These are phyloP conservation scores for Tulasnella sp. DNA, from an alignment of 768 basidiomycete species.

Conservation along the genomic window DNA sequence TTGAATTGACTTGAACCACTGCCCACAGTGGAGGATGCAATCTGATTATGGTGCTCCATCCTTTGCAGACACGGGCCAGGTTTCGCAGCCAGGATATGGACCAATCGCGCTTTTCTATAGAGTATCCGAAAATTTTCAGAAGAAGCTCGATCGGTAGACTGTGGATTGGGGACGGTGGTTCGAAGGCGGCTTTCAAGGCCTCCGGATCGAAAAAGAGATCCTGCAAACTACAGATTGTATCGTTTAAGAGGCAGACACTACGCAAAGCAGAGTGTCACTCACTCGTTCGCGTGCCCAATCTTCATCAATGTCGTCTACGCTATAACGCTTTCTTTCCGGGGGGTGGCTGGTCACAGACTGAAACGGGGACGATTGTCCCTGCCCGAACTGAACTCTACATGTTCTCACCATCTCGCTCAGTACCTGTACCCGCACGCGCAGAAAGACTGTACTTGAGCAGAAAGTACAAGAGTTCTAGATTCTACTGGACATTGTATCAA, in stretches of 20 bases:
- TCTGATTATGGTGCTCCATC: not conserved
- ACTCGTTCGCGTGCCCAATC: not conserved
- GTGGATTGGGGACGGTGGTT: not conserved
- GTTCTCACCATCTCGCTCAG: too few species aligned
- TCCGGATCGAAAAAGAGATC: not conserved
- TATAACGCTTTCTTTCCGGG: too few species aligned
- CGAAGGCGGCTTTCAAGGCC: not conserved
- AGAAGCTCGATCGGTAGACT: not conserved
- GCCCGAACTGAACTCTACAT: too few species aligned
- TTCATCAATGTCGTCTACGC: too few species aligned
- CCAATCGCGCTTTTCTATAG: not conserved
- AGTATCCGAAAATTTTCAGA: not conserved
- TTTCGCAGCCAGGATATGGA: not conserved
- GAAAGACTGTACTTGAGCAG: too few species aligned
- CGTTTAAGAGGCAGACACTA: not conserved
- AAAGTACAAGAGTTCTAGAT: too few species aligned
- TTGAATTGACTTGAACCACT: not conserved
- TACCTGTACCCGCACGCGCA: too few species aligned
- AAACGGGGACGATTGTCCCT: too few species aligned
- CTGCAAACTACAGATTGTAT: not conserved
- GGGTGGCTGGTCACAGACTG: too few species aligned
- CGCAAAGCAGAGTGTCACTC: not conserved
- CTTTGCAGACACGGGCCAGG: not conserved
- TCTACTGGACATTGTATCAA: too few species aligned
- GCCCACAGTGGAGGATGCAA: not conserved